Conservation (phyloP, 139 green algal species). For the Pseudopediastrum boryanum region DNA sequence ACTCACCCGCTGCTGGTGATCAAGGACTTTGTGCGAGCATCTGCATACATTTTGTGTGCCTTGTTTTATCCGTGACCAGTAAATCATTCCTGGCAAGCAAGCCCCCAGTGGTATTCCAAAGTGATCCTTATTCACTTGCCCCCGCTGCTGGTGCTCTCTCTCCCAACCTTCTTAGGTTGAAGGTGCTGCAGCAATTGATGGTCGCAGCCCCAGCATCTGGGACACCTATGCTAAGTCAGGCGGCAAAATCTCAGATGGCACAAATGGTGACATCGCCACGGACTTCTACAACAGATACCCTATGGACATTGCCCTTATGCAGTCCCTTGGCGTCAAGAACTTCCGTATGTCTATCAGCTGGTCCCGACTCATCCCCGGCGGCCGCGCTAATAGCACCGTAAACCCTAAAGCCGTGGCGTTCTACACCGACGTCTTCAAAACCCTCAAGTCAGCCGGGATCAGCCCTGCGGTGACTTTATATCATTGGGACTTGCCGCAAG, state of each 20-base stretch:
- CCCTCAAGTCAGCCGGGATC: conserved; percentile 33
- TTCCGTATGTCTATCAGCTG: conserved; percentile 61
- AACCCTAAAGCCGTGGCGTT: conserved; percentile 32
- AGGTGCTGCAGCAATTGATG: conserved; percentile 28
- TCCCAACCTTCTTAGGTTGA: conserved; percentile 31
- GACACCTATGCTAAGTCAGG: conserved; percentile 30
- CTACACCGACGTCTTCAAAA: conserved; percentile 37
- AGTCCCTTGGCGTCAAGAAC: conserved; percentile 49
- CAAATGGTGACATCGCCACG: conserved; percentile 37
- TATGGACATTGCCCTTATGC: conserved; percentile 55
- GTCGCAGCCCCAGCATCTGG: conserved; percentile 39
- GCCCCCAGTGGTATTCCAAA: background rate
- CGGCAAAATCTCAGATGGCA: conserved; percentile 43
- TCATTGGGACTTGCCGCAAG: conserved; percentile 45
- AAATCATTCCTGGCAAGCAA: background rate
- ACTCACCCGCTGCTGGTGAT: background rate
- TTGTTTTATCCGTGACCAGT: background rate
- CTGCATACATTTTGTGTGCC: background rate
- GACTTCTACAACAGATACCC: conserved; percentile 57
- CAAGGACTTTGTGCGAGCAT: background rate
- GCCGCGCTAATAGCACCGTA: conserved; percentile 22
- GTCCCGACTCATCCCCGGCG: conserved; percentile 48
- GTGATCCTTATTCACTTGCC: background rate
- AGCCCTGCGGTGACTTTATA: conserved; percentile 37
- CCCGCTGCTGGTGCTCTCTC: background rate